phyloP scores from a whole-genome alignment of 768 basidiomycete genomes.

The Russula abietina region DNA sequence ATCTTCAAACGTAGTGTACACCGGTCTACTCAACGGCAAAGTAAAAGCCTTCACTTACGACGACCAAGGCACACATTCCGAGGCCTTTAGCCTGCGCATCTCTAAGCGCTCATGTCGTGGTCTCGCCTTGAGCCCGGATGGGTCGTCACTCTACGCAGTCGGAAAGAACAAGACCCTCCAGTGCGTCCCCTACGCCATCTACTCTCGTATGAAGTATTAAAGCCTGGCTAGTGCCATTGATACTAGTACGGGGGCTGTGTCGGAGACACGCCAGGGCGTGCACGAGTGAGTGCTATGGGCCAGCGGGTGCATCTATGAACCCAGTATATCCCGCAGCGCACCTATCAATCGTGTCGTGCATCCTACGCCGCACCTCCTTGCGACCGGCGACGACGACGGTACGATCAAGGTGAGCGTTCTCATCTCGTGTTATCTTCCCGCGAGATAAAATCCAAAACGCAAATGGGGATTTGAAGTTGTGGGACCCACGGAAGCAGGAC shows the following conservation, averaged over 20 bases:
- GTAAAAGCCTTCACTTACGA: slow-evolving; percentile 79
- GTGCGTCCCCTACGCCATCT: slow-evolving; percentile 43
- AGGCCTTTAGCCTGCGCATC: slow-evolving; percentile 58
- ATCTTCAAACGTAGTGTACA: slow-evolving; percentile 58
- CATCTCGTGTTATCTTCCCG: not conserved
- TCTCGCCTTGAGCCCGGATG: slow-evolving; percentile 61
- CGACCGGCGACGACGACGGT: slow-evolving; percentile 91
- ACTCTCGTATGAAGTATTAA: not conserved
- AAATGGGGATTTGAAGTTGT: slow-evolving; percentile 51
- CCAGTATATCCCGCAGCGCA: slow-evolving; percentile 39
- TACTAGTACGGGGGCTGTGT: slow-evolving; percentile 47
- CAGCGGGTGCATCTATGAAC: slow-evolving; percentile 23
- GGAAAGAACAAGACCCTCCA: slow-evolving; percentile 77
- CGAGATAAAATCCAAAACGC: not conserved
- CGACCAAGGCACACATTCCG: slow-evolving; percentile 54
- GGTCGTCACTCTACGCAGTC: slow-evolving; percentile 63
- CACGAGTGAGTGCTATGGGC: slow-evolving; percentile 56
- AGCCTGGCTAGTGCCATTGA: slow-evolving; percentile 52
- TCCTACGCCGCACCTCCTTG: slow-evolving; percentile 63
- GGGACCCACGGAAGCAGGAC: slow-evolving; percentile 75
- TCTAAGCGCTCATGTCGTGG: slow-evolving; percentile 82
- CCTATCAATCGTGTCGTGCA: slow-evolving; percentile 82
- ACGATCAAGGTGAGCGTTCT: slow-evolving; percentile 65
- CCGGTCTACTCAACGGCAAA: slow-evolving; percentile 74
- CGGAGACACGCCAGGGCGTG: slow-evolving; percentile 44